Evolutionary conservation across 139 green algal genomes (phyloP), one percentile per base, ranked within the genome.

Genomic region (Gonium pectorale): DNA sequence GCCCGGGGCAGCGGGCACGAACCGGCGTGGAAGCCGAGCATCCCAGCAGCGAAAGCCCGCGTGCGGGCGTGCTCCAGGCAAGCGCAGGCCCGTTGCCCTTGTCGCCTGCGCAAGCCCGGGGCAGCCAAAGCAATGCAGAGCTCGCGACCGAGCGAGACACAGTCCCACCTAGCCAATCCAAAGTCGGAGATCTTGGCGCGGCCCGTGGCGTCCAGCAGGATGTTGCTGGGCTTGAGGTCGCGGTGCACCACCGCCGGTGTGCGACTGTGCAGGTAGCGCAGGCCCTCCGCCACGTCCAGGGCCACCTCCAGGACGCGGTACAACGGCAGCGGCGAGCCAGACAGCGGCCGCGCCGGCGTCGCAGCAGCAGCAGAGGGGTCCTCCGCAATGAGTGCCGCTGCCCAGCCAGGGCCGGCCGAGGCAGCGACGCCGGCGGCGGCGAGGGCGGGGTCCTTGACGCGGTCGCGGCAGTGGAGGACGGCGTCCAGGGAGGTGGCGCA

Each of bases 201-300:
- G 9, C 82, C 59, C 0, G 49, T 33, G 0, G 59, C 46, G 33
- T 92, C 84, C 64, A 96, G 80, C 63, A 96, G 84, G 29, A 96
- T 92, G 67, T 96, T 96, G 43, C 91, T 80, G 26, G 77, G 77
- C 62, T 83, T 83, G 21, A 83, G 60, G 41, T 82, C 82, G 29
- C 87, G 22, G 69, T 90, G 81, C 1, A 92, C 74, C 2, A 91
- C 84, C 35, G 85, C 72, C 0, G 90, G 79, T 35, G 86, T 89
- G 24, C 91, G 70, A 63, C 90, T 87, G 60, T 87, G 82, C 46
- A 87, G 73, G 63, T 87, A 78, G 49, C 79, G 24, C 72, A 87
- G 62, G 13, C 82, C 82, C 43, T 24, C 56, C 27, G 82, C 82
- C 29, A 87, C 67, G 64, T 87, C 82, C 46, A 87, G 71, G 2